A percentile compares a stretch with the other conserved stretches of the same genome.
Conservation (phyloP, 441 rosid species). For the Euphorbia corollata region DNA sequence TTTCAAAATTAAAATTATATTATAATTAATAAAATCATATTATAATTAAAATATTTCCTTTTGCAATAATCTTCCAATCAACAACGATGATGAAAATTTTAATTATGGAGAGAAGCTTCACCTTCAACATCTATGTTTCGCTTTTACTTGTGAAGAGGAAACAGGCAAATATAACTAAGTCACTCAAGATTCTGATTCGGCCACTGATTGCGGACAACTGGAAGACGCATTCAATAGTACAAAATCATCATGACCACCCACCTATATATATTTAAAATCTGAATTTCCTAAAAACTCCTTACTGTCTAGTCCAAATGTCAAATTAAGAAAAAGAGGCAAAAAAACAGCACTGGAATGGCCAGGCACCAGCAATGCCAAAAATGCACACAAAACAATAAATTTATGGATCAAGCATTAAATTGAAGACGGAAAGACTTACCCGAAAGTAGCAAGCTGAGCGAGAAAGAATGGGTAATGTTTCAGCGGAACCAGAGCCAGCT, state of each 20-base stretch:
- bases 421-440: conserved; percentile 33
- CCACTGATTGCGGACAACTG: not conserved
- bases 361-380: not conserved
- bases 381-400: conserved; percentile 2
- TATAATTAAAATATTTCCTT: not conserved
- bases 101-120: not conserved
- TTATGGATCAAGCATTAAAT: not conserved
- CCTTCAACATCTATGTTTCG: not conserved
- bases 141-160: not conserved
- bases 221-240: not conserved
- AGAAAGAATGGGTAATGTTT: conserved; percentile 87
- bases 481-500: conserved; percentile 78
- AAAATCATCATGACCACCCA: not conserved
- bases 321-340: not conserved
- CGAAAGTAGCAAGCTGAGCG: conserved; percentile 89
- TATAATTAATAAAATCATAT: not conserved
- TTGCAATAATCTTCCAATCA: not conserved
- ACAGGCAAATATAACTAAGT: not conserved
- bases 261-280: not conserved
- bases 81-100: not conserved
- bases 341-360: not conserved
- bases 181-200: conserved; percentile 4
- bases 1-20: too few relatives aligned
- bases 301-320: not conserved
- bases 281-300: not conserved